These are phyloP conservation scores for Raddia guianensis DNA, from an alignment of 176 grass and related monocot genomes.

Conservation along the genomic window DNA sequence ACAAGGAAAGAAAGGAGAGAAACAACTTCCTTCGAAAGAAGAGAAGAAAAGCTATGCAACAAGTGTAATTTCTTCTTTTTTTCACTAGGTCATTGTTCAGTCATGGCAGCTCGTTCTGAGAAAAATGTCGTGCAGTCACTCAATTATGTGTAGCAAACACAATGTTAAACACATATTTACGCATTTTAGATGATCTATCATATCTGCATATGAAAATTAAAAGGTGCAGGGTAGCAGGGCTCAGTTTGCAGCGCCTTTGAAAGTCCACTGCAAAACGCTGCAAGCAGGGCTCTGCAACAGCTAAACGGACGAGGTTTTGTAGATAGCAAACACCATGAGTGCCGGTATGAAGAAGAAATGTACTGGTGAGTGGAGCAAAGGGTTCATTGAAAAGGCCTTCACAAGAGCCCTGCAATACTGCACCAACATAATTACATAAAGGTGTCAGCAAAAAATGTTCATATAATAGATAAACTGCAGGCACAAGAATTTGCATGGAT, in stretches of 20 bases:
- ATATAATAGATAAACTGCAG: not conserved
- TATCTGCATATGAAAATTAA: not conserved
- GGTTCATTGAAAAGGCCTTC: conserved; percentile 90
- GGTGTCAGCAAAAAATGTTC: conserved; percentile 1
- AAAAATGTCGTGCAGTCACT: not conserved
- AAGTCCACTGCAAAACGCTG: not conserved
- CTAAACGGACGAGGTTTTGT: conserved; percentile 75
- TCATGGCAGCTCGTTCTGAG: not conserved
- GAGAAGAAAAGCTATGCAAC: not conserved
- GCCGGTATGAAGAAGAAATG: conserved; percentile 75
- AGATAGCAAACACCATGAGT: conserved; percentile 59
- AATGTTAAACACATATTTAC: conserved; percentile 20
- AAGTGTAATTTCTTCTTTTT: not conserved
- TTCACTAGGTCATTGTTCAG: not conserved
- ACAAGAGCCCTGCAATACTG: conserved; percentile 88
- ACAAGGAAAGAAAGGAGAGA: conserved; percentile 3
- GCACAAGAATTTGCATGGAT: not conserved
- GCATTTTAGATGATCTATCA: conserved; percentile 18
- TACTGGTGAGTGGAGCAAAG: conserved; percentile 69
- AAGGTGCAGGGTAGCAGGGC: not conserved
- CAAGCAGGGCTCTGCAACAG: not conserved
- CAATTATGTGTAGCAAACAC: conserved; percentile 1
- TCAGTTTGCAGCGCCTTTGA: not conserved
- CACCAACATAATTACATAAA: conserved; percentile 13
- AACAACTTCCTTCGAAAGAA: not conserved